phyloP scores from a whole-genome alignment of 2,329 filamentous ascomycete species.

The Aureobasidium sp. region DNA sequence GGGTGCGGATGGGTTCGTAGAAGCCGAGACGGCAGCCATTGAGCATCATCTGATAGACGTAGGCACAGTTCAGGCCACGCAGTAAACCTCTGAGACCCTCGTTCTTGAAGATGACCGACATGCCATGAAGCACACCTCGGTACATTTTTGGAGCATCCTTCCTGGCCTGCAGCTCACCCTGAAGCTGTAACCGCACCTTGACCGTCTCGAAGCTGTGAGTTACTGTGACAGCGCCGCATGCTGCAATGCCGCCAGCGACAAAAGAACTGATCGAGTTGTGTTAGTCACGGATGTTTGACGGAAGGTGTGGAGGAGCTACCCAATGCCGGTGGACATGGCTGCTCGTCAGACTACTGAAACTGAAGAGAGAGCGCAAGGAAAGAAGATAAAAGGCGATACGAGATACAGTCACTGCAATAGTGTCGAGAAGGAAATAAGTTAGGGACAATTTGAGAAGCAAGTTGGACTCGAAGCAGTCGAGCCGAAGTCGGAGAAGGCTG shows the following conservation, averaged over 20 bases:
- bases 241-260: slow-evolving; percentile 90
- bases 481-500: slow-evolving; percentile 2
- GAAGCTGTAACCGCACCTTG: slow-evolving; percentile 95
- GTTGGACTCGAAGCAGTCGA: background rate
- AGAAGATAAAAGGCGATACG: background rate
- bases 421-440: background rate
- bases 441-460: background rate
- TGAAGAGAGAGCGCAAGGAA: background rate
- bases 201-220: slow-evolving; percentile 98
- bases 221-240: slow-evolving; percentile 93
- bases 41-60: slow-evolving; percentile 90
- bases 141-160: slow-evolving; percentile 81
- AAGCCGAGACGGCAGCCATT: slow-evolving; percentile 96
- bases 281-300: background rate
- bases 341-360: background rate
- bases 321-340: slow-evolving; percentile 40
- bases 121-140: slow-evolving; percentile 82
- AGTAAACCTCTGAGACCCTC: slow-evolving; percentile 82
- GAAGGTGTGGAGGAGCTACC: slow-evolving; percentile 23
- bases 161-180: slow-evolving; percentile 88
- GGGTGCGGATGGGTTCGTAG: slow-evolving; percentile 85
- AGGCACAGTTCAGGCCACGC: slow-evolving; percentile 82
- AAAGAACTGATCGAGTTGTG: slow-evolving; percentile 54
- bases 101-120: slow-evolving; percentile 80
- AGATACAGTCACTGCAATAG: background rate